A percentile compares a stretch with the other conserved stretches of the same genome.
Evolutionary conservation across 2,329 filamentous ascomycete species (phyloP).

Genomic region (Fusarium annulatum): DNA sequence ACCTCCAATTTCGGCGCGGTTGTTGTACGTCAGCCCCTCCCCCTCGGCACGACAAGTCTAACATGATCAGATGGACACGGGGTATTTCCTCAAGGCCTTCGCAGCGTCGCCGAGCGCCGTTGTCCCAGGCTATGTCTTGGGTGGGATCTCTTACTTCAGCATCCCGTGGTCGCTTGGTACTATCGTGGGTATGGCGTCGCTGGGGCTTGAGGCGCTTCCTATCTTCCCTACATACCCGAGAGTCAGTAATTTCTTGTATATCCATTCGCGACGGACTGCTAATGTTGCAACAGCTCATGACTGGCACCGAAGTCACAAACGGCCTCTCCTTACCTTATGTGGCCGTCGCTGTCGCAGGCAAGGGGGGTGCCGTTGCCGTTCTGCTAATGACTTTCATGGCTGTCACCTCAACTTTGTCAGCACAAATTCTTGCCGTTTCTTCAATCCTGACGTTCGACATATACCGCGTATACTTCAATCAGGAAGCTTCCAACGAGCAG

Average conservation of each 20-base stretch:
- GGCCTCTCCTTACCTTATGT: not conserved
- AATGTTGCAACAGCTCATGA: not conserved
- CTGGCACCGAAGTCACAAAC: not conserved
- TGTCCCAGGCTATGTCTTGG: not conserved
- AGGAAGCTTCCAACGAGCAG: constrained; percentile 56
- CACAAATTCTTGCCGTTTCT: constrained; percentile 64
- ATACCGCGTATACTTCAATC: constrained; percentile 62
- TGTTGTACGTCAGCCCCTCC: not conserved
- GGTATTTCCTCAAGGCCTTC: not conserved
- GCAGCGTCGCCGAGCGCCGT: not conserved
- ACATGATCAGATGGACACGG: not conserved
- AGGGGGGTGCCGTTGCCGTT: not conserved
- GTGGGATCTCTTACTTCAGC: not conserved
- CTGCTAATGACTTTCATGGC: not conserved
- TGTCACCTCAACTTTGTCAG: constrained; percentile 63
- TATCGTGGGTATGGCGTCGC: not conserved
- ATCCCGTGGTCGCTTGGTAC: not conserved
- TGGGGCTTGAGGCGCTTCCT: not conserved
- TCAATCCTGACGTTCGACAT: constrained; percentile 66
- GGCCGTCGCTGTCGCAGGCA: not conserved
- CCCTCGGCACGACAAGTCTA: not conserved
- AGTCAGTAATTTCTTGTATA: not conserved
- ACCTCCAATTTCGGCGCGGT: not conserved
- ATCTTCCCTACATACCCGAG: not conserved
- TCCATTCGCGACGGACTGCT: no score